Conservation (phyloP, 441 rosid species). For the Adansonia gregorii region DNA sequence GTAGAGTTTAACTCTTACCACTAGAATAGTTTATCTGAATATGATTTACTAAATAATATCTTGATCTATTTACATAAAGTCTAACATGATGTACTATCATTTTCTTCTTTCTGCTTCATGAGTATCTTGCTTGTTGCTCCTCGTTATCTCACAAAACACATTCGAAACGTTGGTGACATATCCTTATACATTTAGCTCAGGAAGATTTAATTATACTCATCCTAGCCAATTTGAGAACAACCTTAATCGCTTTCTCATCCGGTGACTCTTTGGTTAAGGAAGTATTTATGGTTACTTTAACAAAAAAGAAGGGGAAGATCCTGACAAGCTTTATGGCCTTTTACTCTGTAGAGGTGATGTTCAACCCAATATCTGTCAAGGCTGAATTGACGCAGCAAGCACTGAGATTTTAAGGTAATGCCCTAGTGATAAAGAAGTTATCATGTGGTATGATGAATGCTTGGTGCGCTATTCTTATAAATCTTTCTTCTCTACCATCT, state of each 20-base stretch:
- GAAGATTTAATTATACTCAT: not conserved
- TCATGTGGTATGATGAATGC: constrained; percentile 3
- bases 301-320: not conserved
- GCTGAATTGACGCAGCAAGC: not conserved
- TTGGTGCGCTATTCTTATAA: not conserved
- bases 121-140: too few relatives aligned
- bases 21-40: too few relatives aligned
- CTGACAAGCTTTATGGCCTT: constrained; percentile 1
- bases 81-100: too few relatives aligned
- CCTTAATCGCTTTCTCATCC: not conserved
- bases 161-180: too few relatives aligned
- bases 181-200: too few relatives aligned
- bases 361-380: not conserved
- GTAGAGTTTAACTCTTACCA: too few relatives aligned
- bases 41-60: too few relatives aligned
- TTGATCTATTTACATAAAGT: too few relatives aligned
- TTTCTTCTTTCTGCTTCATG: too few relatives aligned
- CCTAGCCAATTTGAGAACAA: not conserved
- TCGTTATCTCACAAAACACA: too few relatives aligned
- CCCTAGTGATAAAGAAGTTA: not conserved
- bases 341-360: not conserved
- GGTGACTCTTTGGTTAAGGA: not conserved
- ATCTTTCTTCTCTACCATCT: not conserved
- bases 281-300: not conserved
- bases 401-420: not conserved